A percentile compares a stretch with the other conserved stretches of the same genome.
Evolutionary conservation across 1,284 basidiomycete genomes (phyloP).

Genomic region (Papiliotrema laurentii): DNA sequence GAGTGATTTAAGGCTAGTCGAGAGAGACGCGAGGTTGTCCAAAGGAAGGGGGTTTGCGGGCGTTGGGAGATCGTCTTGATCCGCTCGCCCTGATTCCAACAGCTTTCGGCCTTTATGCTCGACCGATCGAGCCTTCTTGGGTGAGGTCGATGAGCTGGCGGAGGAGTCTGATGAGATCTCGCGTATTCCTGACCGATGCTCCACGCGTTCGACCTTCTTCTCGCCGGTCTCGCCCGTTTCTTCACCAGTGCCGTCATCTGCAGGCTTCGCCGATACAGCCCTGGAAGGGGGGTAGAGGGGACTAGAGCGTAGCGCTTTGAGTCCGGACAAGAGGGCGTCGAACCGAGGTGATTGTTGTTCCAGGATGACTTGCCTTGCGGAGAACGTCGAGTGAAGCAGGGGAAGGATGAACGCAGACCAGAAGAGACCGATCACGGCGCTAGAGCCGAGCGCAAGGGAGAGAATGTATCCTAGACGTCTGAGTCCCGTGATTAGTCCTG

Average conservation of each 20-base stretch:
- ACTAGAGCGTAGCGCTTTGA: constrained; percentile 15
- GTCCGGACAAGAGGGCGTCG: constrained; percentile 11
- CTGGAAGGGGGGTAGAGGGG: neutral
- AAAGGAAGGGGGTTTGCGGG: constrained; percentile 5
- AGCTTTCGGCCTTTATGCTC: neutral
- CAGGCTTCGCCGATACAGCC: too few species aligned
- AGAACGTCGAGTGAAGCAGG: constrained; percentile 41
- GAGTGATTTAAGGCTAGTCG: constrained; percentile 19
- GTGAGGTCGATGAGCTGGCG: constrained; percentile 1
- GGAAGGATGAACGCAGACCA: constrained; percentile 44
- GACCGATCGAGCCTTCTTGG: neutral
- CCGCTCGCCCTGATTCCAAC: neutral
- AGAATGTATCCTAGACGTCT: constrained; percentile 36
- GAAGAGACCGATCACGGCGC: constrained; percentile 29
- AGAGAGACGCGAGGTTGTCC: constrained; percentile 12
- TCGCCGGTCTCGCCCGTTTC: neutral
- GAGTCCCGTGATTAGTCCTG: constrained; percentile 16
- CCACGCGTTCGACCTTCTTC: neutral
- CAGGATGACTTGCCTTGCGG: constrained; percentile 37
- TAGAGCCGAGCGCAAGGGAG: constrained; percentile 36
- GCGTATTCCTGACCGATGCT: constrained; percentile 4
- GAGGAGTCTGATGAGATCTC: constrained; percentile 15
- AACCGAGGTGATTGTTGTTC: constrained; percentile 33
- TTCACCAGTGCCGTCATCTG: too few species aligned
- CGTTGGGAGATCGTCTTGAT: neutral